Conservation (phyloP, 2,329 filamentous ascomycete species). For the Aspergillus jensenii region DNA sequence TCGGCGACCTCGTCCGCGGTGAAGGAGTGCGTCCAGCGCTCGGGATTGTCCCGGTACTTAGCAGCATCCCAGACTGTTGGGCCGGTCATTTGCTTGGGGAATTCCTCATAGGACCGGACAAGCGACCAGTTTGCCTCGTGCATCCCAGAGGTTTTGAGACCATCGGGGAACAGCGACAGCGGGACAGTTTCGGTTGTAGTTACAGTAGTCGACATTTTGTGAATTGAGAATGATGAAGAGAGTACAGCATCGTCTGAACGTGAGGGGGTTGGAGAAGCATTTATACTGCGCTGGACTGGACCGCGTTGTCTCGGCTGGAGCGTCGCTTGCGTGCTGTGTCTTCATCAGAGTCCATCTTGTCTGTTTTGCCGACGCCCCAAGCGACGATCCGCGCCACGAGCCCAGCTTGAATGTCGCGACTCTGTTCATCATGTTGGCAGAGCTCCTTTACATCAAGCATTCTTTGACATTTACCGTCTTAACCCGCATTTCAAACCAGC, state of each 20-base stretch:
- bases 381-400: neutral
- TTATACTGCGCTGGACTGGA: neutral
- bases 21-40: slow-evolving; percentile 73
- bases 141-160: slow-evolving; percentile 69
- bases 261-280: neutral
- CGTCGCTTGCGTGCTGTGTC: neutral
- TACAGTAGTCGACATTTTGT: neutral
- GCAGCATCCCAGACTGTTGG: slow-evolving; percentile 70
- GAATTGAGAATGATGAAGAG: neutral
- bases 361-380: neutral
- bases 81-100: slow-evolving; percentile 69
- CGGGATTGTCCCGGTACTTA: slow-evolving; percentile 62
- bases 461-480: too few species aligned
- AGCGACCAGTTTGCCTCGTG: slow-evolving; percentile 66
- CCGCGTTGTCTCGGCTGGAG: neutral
- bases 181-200: neutral
- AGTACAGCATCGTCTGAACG: neutral
- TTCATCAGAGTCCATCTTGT: too few species aligned
- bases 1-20: slow-evolving; percentile 66
- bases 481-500: too few species aligned
- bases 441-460: too few species aligned
- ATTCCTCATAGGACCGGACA: slow-evolving; percentile 66
- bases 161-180: slow-evolving; percentile 58
- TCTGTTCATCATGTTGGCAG: too few species aligned
- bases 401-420: too few species aligned